Percentiles rank a stretch among this genome's conserved stretches.
phyloP scores from a whole-genome alignment of 192 early-diverging fungal species.

The Funneliformis mosseae region DNA sequence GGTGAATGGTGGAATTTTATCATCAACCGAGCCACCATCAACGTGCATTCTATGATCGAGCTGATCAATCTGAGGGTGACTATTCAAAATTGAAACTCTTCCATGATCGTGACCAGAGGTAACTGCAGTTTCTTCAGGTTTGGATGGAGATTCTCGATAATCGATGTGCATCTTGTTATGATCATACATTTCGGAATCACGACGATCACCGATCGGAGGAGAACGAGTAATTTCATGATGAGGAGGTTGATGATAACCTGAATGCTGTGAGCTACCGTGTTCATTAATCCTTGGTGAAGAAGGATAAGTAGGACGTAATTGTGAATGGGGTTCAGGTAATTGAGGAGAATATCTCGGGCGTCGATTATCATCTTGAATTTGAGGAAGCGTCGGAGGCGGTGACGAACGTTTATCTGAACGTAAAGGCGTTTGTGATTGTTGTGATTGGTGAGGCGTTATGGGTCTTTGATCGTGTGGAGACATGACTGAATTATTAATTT shows the following conservation, averaged over 20 bases:
- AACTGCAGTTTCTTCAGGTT: constrained; percentile 1
- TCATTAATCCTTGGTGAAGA: constrained; percentile 24
- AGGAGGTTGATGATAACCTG: constrained; percentile 8
- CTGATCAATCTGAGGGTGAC: background rate
- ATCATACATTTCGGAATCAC: constrained; percentile 32
- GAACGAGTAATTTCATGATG: constrained; percentile 18
- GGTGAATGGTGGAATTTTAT: constrained; percentile 12
- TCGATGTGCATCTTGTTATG: constrained; percentile 3
- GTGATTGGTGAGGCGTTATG: constrained; percentile 15
- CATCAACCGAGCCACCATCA: constrained; percentile 6
- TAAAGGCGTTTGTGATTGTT: constrained; percentile 4
- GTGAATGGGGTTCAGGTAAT: constrained; percentile 26
- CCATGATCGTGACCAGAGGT: background rate
- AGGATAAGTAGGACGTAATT: background rate
- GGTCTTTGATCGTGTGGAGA: constrained; percentile 12
- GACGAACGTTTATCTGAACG: constrained; percentile 26
- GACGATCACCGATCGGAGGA: constrained; percentile 25
- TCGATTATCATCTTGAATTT: constrained; percentile 18
- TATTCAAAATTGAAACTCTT: background rate
- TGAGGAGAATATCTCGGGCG: constrained; percentile 13
- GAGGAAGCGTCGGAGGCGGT: constrained; percentile 26
- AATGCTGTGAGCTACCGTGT: background rate
- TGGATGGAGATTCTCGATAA: constrained; percentile 13
- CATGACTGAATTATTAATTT: constrained; percentile 11
- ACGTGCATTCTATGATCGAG: constrained; percentile 11